Percentiles rank a stretch among this genome's conserved stretches.
Evolutionary conservation across 2,329 filamentous ascomycete species (phyloP).

Genomic region (Ascochyta pisi): DNA sequence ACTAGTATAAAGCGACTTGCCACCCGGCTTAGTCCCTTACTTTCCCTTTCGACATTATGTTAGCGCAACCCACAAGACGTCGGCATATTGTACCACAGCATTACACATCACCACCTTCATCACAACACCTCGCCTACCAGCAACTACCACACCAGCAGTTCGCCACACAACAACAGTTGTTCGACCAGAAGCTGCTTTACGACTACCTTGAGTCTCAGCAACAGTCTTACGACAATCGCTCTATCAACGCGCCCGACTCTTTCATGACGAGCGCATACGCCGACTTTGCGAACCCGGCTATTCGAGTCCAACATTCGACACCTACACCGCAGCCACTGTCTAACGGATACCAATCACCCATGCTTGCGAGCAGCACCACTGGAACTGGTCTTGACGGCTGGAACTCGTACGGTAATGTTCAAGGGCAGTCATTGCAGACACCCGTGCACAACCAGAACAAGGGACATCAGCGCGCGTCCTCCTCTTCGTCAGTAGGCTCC

Average conservation of each 20-base stretch:
- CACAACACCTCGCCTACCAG: slow-evolving; percentile 40
- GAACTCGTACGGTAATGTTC: slow-evolving; percentile 42
- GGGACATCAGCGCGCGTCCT: slow-evolving; percentile 49
- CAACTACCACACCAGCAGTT: slow-evolving; percentile 34
- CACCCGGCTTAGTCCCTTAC: slow-evolving; percentile 45
- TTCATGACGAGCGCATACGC: slow-evolving; percentile 45
- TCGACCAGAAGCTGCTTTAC: slow-evolving; percentile 46
- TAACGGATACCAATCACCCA: slow-evolving; percentile 37
- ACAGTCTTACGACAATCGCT: slow-evolving; percentile 30
- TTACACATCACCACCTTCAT: slow-evolving; percentile 34
- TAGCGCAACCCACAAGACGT: slow-evolving; percentile 48
- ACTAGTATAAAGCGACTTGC: slow-evolving; percentile 49
- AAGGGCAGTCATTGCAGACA: slow-evolving; percentile 44
- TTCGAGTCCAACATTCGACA: slow-evolving; percentile 51
- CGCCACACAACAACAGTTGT: slow-evolving; percentile 37
- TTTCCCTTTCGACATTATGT: slow-evolving; percentile 44
- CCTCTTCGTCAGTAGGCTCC: slow-evolving; percentile 50
- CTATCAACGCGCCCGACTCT: slow-evolving; percentile 30
- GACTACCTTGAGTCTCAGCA: slow-evolving; percentile 49
- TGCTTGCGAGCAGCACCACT: slow-evolving; percentile 39
- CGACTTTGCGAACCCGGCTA: slow-evolving; percentile 47
- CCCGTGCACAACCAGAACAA: slow-evolving; percentile 36
- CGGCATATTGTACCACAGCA: slow-evolving; percentile 41
- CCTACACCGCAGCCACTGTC: slow-evolving; percentile 45
- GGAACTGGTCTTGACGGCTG: slow-evolving; percentile 39